Conservation (phyloP, 192 early-diverging fungal genomes). For the Funneliformis geosporum region DNA sequence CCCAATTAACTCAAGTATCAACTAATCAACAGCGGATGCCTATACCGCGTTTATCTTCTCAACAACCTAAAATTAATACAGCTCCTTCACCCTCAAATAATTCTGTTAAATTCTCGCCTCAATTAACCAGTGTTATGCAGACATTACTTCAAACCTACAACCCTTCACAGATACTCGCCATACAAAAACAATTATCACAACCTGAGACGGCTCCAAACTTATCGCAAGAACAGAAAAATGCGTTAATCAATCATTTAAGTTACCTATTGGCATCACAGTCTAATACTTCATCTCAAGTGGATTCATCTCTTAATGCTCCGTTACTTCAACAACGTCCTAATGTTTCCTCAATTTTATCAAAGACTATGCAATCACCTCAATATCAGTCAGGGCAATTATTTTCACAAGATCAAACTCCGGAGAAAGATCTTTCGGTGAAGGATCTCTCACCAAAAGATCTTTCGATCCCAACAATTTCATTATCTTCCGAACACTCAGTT, state of each 20-base stretch:
- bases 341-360: neutral
- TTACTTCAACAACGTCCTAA: neutral
- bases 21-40: neutral
- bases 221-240: conserved; percentile 22
- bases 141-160: conserved; percentile 30
- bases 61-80: neutral
- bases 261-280: neutral
- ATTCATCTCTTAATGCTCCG: neutral
- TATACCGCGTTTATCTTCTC: neutral
- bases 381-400: neutral
- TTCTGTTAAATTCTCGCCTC: neutral
- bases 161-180: conserved; percentile 25
- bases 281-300: neutral
- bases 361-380: neutral
- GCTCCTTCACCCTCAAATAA: neutral
- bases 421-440: neutral
- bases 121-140: conserved; percentile 27
- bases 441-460: too few relatives aligned
- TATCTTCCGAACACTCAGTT: neutral
- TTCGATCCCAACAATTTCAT: too few relatives aligned
- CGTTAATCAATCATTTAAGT: conserved; percentile 23
- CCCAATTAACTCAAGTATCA: conserved; percentile 1
- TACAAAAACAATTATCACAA: conserved; percentile 22
- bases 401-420: neutral
- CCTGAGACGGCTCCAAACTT: neutral